Evolutionary conservation across 306 rosid genomes (phyloP).

Genomic region (Prunus padus): DNA sequence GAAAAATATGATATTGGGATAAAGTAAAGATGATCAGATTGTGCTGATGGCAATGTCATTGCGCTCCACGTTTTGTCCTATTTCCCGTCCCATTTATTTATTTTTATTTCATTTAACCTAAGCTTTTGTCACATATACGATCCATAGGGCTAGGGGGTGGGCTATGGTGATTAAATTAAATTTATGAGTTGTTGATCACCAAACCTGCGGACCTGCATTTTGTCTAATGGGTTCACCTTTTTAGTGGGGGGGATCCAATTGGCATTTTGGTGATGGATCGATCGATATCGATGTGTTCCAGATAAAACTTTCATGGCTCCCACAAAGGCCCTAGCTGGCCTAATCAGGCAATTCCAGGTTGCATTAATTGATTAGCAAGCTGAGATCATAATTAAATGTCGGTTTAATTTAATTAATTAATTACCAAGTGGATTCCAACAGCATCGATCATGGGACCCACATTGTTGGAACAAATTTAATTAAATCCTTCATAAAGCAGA

Average conservation of each 20-base stretch:
- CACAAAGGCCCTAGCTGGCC: conserved; percentile 44
- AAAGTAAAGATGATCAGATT: background rate
- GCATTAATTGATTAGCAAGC: conserved; percentile 18
- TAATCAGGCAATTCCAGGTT: conserved; percentile 29
- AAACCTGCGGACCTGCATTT: conserved; percentile 25
- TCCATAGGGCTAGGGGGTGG: conserved; percentile 21
- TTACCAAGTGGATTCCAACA: conserved; percentile 29
- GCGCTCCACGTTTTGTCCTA: conserved; percentile 39
- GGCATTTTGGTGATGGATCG: background rate
- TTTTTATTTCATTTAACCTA: conserved; percentile 22
- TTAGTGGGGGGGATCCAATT: conserved; percentile 20
- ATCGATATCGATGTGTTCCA: conserved; percentile 19
- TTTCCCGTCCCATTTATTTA: conserved; percentile 32
- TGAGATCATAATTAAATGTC: background rate
- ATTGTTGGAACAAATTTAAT: conserved; percentile 26
- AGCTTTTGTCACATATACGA: conserved; percentile 37
- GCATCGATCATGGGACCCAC: conserved; percentile 42
- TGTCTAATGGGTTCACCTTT: conserved; percentile 24
- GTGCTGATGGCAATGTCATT: conserved; percentile 17
- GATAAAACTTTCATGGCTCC: conserved; percentile 30
- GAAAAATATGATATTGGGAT: conserved; percentile 1
- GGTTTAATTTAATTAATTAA: background rate
- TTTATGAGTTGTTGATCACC: conserved; percentile 29
- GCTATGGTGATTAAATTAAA: conserved; percentile 27
- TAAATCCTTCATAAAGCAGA: conserved; percentile 20